Base-by-base conservation (phyloP, 345 rosid species). In the Triadica sebifera region DNA sequence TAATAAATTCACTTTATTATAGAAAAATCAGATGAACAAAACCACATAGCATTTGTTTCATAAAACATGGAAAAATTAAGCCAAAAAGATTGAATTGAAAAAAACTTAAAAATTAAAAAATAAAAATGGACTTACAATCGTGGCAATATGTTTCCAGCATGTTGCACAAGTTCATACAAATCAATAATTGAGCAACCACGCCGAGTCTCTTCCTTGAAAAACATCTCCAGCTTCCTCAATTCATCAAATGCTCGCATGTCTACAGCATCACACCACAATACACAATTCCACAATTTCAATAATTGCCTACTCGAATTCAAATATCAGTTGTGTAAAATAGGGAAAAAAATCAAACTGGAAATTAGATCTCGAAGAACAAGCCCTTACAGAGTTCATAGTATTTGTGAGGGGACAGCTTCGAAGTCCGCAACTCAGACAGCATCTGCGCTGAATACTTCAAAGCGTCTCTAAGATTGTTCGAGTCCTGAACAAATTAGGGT, bases 161-260 rank as follows among this genome's bases (percentile, higher is more conserved):
- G 96, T 84, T 95, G 99, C 71, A 95, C 99, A 6, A 93, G 93
- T 84, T 95, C 97, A 72, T 95, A 95, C 64, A 95, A 89, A 83
- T 95, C 99, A 70, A 95, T 88, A 68, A 95, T 87, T 0, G 99
- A 95, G 81, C 97, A 95, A 51, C 94, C 96, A 66, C 97, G 97
- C 67, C 93, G 84, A 3, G 96, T 74, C 86, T 95, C 99, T 83
- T 93, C 98, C 89, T 87, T 90, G 75, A 95, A 95, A 85, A 91
- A 95, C 72, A 91, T 79, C 83, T 93, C 99, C 75, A 95, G 87
- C 78, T 90, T 93, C 90, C 96, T 89, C 84, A 95, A 74, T 82
- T 95, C 99, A 86, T 95, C 98, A 84, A 95, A 95, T 59, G 98
- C 94, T 76, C 99, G 82, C 98, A 91, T 93, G 84, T 95, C 99